Conservation (phyloP, 1,139 yeast genomes). For the Nakaseomyces kungkrabaensis region DNA sequence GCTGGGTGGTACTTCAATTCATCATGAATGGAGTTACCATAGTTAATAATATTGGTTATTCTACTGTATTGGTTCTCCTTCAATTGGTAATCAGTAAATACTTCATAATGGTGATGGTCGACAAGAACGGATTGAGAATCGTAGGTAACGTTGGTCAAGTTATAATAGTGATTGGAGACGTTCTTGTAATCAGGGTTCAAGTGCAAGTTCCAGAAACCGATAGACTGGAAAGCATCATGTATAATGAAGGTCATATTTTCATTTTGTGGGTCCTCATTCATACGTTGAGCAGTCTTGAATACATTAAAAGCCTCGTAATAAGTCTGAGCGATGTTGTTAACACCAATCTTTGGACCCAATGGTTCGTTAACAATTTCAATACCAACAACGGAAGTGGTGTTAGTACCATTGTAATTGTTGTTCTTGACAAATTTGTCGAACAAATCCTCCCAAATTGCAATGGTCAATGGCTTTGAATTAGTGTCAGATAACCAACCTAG, state of each 20-base stretch:
- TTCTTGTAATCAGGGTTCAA: slow-evolving; percentile 30
- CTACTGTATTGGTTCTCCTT: slow-evolving; percentile 25
- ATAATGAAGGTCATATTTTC: slow-evolving; percentile 41
- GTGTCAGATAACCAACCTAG: slow-evolving; percentile 44
- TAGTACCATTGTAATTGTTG: slow-evolving; percentile 26
- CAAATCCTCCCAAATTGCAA: slow-evolving; percentile 35
- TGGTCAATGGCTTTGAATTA: slow-evolving; percentile 36
- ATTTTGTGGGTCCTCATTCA: slow-evolving; percentile 26
- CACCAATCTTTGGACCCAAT: slow-evolving; percentile 37
- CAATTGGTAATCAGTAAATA: slow-evolving; percentile 40
- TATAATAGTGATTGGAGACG: slow-evolving; percentile 18
- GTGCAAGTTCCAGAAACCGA: slow-evolving; percentile 43
- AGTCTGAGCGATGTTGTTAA: slow-evolving; percentile 34
- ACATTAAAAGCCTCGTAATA: slow-evolving; percentile 27
- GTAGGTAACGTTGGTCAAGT: slow-evolving; percentile 12
- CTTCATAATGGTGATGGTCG: slow-evolving; percentile 59
- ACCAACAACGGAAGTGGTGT: slow-evolving; percentile 45
- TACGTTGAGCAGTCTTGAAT: slow-evolving; percentile 33
- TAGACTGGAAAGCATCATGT: slow-evolving; percentile 48
- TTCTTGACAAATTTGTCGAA: slow-evolving; percentile 49
- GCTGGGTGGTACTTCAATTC: slow-evolving; percentile 39
- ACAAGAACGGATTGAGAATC: slow-evolving; percentile 35
- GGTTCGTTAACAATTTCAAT: slow-evolving; percentile 62
- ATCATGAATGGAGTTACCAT: slow-evolving; percentile 31
- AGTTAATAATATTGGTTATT: slow-evolving; percentile 31